Evolutionary conservation across 441 rosid species (phyloP).

Genomic region (Melastoma candidum): DNA sequence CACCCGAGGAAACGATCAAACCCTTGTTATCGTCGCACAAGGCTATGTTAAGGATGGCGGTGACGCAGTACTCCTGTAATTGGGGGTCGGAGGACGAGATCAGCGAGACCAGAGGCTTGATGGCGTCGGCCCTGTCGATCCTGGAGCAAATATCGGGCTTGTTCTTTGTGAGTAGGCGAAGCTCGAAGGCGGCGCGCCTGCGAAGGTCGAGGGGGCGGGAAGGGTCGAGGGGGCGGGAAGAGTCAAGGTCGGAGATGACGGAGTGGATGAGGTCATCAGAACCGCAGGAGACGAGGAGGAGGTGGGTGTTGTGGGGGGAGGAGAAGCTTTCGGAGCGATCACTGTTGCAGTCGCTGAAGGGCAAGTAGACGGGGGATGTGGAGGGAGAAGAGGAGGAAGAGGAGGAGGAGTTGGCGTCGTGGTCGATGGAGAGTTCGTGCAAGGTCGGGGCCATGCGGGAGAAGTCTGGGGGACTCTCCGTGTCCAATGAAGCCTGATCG

Average conservation of each 20-base stretch:
- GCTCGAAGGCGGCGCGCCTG: conserved; percentile 29
- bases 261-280: conserved; percentile 52
- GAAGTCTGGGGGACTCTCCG: conserved; percentile 9
- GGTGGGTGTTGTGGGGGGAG: conserved; percentile 52
- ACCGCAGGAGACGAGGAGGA: conserved; percentile 49
- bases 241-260: conserved; percentile 6
- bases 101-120: conserved; percentile 57
- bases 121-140: conserved; percentile 73
- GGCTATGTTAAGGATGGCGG: conserved; percentile 73
- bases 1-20: background rate
- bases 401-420: background rate
- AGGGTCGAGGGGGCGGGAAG: conserved; percentile 62
- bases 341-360: conserved; percentile 91
- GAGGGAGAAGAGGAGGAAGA: background rate
- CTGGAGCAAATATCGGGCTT: conserved; percentile 70
- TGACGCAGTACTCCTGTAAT: conserved; percentile 89
- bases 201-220: conserved; percentile 41
- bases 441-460: conserved; percentile 37
- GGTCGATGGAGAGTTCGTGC: conserved; percentile 29
- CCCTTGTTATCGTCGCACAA: conserved; percentile 90
- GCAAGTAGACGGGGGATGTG: conserved; percentile 28
- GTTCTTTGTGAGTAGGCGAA: conserved; percentile 82
- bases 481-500: background rate
- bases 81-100: conserved; percentile 27
- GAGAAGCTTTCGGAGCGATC: conserved; percentile 87